Base-by-base conservation (phyloP, 192 early-diverging fungal genomes). In the Linnemannia schmuckeri region DNA sequence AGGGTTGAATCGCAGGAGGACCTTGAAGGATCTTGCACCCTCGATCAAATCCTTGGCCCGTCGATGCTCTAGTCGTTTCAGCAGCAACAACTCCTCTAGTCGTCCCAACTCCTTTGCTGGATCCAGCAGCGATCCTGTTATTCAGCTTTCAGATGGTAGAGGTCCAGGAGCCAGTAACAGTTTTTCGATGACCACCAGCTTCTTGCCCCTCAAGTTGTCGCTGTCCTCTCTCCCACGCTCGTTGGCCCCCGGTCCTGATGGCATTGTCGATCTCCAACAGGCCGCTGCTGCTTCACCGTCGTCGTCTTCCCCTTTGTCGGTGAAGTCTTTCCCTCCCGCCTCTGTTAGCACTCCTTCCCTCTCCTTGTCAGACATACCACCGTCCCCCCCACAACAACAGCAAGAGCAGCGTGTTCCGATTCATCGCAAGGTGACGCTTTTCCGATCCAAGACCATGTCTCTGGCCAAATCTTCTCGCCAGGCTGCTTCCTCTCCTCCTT, bases 71-170 rank as follows among this genome's bases (percentile, higher is more conserved):
- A 77, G 78, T 18, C 78, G 78, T 13, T 72, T 86, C 46, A 47
- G 37, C 15, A 61, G 61, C 46, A 47, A 33, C n/a, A 61, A 33
- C 61, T 30, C n/a, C 27, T 66, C 61, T 4, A 73, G 46, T 63
- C 84, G 85, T 15, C 79, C 85, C 44, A 78, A 63, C 30, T 87
- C 85, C 12, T 78, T 70, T 72, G 85, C 80, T 8, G 85, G 85
- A 33, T 75, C 76, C 13, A 81, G 72, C n/a, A 87, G 76, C 15
- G 80, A 87, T 15, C 80, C 72, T 17, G 41, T 78, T 38, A 38
- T 78, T 18, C 68, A 74, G n/a, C 57, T 81, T 49, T 6, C 85
- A 1, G 71, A 72, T 0, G 75, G n/a, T 1, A 69, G 66, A 7
- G 72, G 8, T 66, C 3, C 4, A 66, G 61, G 30, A 66, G 61